Evolutionary conservation across 495 filamentous ascomycete species (phyloP).

Genomic region (Sphaerosporella brunnea): DNA sequence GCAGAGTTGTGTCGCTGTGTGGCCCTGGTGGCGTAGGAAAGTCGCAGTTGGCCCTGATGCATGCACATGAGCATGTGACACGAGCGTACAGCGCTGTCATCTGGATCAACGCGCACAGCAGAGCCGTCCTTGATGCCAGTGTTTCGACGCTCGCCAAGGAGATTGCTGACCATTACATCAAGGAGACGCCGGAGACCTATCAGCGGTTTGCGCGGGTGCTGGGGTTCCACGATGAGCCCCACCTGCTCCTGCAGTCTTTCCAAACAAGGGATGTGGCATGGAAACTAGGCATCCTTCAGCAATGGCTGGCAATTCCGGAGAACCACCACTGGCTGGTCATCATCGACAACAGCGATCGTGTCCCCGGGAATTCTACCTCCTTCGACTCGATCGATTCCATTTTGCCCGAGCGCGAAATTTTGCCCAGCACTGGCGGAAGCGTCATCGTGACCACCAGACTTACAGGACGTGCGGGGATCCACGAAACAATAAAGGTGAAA

Average conservation of each 20-base stretch:
- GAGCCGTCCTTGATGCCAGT: slow-evolving; percentile 8
- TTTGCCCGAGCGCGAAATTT: slow-evolving; percentile 10
- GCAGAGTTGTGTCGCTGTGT: slow-evolving; percentile 8
- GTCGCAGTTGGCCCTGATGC: slow-evolving; percentile 10
- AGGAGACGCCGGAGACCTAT: slow-evolving; percentile 7
- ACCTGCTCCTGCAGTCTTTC: no score
- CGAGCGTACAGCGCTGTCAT: slow-evolving; percentile 8
- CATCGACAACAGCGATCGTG: slow-evolving; percentile 17
- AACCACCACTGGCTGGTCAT: slow-evolving; percentile 11
- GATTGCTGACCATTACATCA: slow-evolving; percentile 10
- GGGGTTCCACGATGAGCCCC: slow-evolving; percentile 2
- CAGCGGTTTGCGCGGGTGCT: background rate
- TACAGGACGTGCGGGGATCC: background rate
- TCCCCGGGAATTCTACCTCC: slow-evolving; percentile 4
- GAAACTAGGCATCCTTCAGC: background rate
- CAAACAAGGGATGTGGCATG: no score
- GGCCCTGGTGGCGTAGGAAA: slow-evolving; percentile 14
- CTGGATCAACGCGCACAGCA: slow-evolving; percentile 8
- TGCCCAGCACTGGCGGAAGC: slow-evolving; percentile 4
- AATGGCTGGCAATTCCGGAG: slow-evolving; percentile 5
- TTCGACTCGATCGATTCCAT: no score
- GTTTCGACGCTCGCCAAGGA: slow-evolving; percentile 6
- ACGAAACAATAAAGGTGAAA: background rate
- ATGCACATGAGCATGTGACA: slow-evolving; percentile 6
- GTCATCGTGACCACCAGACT: slow-evolving; percentile 12